Conservation (phyloP, 805 yeast genomes). For the Candida vartiovaarae region DNA sequence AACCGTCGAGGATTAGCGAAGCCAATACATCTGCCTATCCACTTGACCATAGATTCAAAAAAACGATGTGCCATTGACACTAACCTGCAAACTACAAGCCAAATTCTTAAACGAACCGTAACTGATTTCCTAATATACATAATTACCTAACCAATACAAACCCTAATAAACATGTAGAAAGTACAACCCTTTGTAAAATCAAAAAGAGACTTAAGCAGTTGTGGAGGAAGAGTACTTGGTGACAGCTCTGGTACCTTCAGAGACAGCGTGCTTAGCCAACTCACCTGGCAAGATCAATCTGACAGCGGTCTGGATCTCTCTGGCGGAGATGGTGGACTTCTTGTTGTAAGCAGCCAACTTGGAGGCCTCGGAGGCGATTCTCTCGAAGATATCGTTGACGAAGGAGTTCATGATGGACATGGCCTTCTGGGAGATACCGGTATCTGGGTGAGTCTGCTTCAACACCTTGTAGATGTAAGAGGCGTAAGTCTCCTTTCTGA, state of each 20-base stretch:
- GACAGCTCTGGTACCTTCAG: slow-evolving; percentile 99
- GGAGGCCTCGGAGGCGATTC: slow-evolving; percentile 97
- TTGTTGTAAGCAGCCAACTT: slow-evolving; percentile 99
- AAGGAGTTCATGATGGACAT: slow-evolving; percentile 99
- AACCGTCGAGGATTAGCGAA: too few species aligned
- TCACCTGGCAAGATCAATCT: slow-evolving; percentile 98
- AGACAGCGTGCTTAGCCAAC: slow-evolving; percentile 96
- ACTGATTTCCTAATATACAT: slow-evolving; percentile 26
- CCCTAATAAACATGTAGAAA: slow-evolving; percentile 21
- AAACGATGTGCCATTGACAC: too few species aligned
- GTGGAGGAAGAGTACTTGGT: slow-evolving; percentile 84
- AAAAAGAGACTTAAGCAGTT: slow-evolving; percentile 28
- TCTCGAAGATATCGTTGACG: slow-evolving; percentile 96
- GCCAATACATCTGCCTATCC: too few species aligned
- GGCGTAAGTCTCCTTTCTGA: slow-evolving; percentile 97
- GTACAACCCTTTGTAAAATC: slow-evolving; percentile 1
- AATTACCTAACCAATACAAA: slow-evolving; percentile 24
- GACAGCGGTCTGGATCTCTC: slow-evolving; percentile 98
- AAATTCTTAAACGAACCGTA: slow-evolving; percentile 17
- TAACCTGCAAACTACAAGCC: too few species aligned
- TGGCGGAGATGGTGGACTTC: slow-evolving; percentile 95
- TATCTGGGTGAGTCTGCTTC: slow-evolving; percentile 98
- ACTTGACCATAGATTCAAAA: too few species aligned
- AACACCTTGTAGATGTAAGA: slow-evolving; percentile 97
- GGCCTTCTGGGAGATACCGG: slow-evolving; percentile 98